These are phyloP conservation scores for Ciborinia camelliae DNA, from an alignment of 2,329 filamentous ascomycete species.

Conservation along the genomic window DNA sequence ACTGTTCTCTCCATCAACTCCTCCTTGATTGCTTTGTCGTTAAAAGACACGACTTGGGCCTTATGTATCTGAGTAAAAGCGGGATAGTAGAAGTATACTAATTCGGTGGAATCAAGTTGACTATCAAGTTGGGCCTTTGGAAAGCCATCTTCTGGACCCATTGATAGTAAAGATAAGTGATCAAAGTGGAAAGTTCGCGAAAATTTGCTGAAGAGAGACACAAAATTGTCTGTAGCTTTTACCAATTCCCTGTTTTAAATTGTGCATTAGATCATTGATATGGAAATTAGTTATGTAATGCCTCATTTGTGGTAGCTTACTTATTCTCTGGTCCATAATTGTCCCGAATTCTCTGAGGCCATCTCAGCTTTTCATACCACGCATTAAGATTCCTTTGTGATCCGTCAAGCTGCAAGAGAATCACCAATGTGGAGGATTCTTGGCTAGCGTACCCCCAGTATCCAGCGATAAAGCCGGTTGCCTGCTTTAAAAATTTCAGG, in stretches of 20 bases:
- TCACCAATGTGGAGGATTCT: background rate
- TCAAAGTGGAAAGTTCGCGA: background rate
- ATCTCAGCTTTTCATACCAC: background rate
- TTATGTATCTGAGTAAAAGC: no score
- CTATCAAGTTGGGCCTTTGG: background rate
- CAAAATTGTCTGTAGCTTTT: background rate
- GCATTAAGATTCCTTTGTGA: background rate
- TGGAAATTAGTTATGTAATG: rapidly evolving
- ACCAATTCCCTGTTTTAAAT: background rate
- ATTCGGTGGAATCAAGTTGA: background rate
- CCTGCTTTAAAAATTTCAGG: background rate
- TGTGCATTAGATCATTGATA: background rate
- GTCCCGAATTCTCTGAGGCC: no score
- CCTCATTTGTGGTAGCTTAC: background rate
- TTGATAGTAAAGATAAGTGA: background rate
- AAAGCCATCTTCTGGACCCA: background rate
- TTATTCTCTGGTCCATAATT: background rate
- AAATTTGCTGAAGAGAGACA: background rate
- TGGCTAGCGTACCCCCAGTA: background rate
- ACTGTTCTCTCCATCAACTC: background rate
- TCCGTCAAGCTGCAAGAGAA: background rate
- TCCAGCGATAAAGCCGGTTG: background rate
- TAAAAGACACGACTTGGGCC: background rate
- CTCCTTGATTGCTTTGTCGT: background rate
- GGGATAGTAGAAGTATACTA: background rate